Conservation (phyloP, 371 early-diverging fungal genomes). For the Apophysomyces trapeziformis region DNA sequence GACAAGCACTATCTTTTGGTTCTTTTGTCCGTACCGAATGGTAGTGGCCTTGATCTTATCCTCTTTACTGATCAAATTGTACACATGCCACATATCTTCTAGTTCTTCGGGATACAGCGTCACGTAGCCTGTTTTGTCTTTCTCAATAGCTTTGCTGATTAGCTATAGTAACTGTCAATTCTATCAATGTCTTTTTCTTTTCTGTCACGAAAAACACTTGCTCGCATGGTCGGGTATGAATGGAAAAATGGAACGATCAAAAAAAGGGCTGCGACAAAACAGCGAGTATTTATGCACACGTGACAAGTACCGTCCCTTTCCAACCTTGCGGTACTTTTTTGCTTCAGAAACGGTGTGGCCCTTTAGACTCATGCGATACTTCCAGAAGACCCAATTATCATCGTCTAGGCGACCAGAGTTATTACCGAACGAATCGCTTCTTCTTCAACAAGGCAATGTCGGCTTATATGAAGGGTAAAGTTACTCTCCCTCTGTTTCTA, state of each 20-base stretch:
- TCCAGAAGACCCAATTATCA: constrained; percentile 56
- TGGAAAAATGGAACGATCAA: neutral
- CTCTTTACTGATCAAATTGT: constrained; percentile 88
- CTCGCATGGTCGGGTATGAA: neutral
- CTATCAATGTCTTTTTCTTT: neutral
- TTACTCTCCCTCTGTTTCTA: neutral
- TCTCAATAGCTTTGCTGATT: constrained; percentile 63
- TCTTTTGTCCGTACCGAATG: constrained; percentile 63
- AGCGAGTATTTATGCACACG: neutral
- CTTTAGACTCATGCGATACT: constrained; percentile 53
- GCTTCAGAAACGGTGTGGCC: neutral
- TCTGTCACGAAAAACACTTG: neutral
- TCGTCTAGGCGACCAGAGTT: constrained; percentile 65
- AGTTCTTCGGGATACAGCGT: constrained; percentile 83
- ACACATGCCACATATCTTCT: constrained; percentile 98
- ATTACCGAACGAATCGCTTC: constrained; percentile 55
- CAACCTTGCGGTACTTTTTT: constrained; percentile 2
- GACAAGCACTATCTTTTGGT: neutral
- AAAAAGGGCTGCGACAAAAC: neutral
- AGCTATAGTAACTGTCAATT: constrained; percentile 31
- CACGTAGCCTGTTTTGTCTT: constrained; percentile 68
- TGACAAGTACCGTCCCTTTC: neutral
- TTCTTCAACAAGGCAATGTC: constrained; percentile 64
- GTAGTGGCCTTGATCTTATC: constrained; percentile 90
- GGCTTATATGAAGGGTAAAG: constrained; percentile 74